phyloP scores from a whole-genome alignment of 495 filamentous ascomycete species.

The Daldinia caldariorum region DNA sequence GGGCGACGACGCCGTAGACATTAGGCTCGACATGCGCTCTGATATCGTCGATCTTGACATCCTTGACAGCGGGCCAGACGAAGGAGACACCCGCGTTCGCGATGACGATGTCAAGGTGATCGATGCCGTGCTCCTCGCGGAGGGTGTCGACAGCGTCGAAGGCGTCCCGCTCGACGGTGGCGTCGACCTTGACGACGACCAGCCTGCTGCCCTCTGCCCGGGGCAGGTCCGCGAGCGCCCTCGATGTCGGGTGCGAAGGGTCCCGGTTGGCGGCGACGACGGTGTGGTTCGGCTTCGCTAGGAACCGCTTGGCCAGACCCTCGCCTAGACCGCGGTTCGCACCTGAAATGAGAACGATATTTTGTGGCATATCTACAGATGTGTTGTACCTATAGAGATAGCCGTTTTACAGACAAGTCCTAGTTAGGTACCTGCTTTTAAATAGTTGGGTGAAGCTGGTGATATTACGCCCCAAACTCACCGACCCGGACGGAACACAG shows the following conservation, averaged over 20 bases:
- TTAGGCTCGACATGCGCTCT: constrained; percentile 32
- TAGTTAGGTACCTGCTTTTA: not conserved
- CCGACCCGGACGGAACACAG: not conserved
- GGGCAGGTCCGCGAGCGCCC: constrained; percentile 33
- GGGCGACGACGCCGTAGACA: constrained; percentile 28
- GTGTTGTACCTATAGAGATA: too few species aligned
- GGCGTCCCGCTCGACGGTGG: constrained; percentile 23
- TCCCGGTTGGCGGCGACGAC: constrained; percentile 52
- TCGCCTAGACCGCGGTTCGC: constrained; percentile 49
- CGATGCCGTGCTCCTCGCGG: constrained; percentile 26
- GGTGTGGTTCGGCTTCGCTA: constrained; percentile 44
- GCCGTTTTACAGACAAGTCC: too few species aligned
- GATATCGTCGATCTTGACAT: constrained; percentile 29
- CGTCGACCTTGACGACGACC: constrained; percentile 40
- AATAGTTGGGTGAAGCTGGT: not conserved
- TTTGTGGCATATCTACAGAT: constrained; percentile 45
- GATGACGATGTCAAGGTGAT: constrained; percentile 38
- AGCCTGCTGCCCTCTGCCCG: constrained; percentile 28
- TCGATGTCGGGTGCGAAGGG: constrained; percentile 36
- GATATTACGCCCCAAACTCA: not conserved
- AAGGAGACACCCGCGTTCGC: constrained; percentile 42
- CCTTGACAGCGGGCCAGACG: constrained; percentile 28
- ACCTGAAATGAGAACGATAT: constrained; percentile 49
- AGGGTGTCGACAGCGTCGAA: constrained; percentile 28
- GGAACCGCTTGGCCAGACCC: constrained; percentile 42